These are phyloP conservation scores for Mycosarcoma mackinlayi DNA, from an alignment of 1,284 basidiomycete genomes.

Conservation along the genomic window DNA sequence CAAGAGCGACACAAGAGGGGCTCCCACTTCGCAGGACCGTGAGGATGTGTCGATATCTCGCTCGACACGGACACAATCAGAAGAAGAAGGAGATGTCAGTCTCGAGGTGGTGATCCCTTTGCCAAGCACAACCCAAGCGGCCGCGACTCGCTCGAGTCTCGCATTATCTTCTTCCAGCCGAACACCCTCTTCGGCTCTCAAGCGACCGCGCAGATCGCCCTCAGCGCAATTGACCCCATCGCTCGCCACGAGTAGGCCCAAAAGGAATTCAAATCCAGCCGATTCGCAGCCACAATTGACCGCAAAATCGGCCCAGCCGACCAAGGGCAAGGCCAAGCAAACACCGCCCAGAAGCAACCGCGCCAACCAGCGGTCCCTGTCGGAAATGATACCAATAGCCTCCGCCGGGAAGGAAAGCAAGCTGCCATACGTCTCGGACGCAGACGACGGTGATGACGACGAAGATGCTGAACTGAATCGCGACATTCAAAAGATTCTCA, in stretches of 20 bases:
- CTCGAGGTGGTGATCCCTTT: slow-evolving; percentile 16
- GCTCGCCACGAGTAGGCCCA: slow-evolving; percentile 19
- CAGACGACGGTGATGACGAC: slow-evolving; percentile 5
- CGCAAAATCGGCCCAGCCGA: slow-evolving; percentile 2
- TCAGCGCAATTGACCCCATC: slow-evolving; percentile 3
- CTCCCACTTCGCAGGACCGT: neutral
- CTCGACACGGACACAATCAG: neutral
- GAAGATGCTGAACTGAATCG: slow-evolving; percentile 4
- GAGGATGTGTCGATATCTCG: slow-evolving; percentile 1
- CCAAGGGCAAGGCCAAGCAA: slow-evolving; percentile 1
- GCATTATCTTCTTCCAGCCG: slow-evolving; percentile 5
- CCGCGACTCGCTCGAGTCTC: slow-evolving; percentile 1
- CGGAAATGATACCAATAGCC: slow-evolving; percentile 9
- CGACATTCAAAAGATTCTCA: slow-evolving; percentile 18
- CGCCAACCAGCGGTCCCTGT: neutral
- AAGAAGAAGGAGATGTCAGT: neutral
- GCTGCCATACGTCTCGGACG: neutral
- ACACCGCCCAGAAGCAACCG: slow-evolving; percentile 5
- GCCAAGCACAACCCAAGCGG: slow-evolving; percentile 14
- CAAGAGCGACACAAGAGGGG: neutral
- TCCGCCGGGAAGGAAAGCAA: slow-evolving; percentile 26
- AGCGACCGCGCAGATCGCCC: slow-evolving; percentile 19
- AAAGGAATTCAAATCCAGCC: slow-evolving; percentile 15
- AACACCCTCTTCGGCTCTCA: slow-evolving; percentile 3
- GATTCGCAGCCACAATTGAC: neutral